Percentiles rank a stretch among this genome's conserved stretches.
Conservation (phyloP, 257 asterid genomes). For the Rehmannia glutinosa region DNA sequence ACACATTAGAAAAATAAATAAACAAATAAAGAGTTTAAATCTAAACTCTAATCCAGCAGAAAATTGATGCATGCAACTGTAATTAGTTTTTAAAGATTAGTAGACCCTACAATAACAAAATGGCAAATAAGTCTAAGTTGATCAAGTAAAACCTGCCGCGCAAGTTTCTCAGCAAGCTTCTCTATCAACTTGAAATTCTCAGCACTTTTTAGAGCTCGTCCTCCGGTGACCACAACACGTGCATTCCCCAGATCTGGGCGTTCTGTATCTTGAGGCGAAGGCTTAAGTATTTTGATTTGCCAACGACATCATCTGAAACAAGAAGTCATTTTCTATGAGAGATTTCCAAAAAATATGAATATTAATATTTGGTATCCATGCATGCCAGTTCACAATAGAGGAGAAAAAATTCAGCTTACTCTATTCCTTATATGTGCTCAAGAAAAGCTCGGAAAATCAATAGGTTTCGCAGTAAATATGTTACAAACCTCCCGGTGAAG, state of each 20-base stretch:
- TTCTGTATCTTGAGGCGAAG: conserved; percentile 77
- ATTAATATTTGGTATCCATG: conserved; percentile 7
- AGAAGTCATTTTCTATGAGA: conserved; percentile 1
- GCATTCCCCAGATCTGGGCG: conserved; percentile 95
- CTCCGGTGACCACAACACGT: conserved; percentile 79
- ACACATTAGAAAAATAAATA: background rate
- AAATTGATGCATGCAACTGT: conserved; percentile 1
- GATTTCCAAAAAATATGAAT: background rate
- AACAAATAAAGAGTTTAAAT: background rate
- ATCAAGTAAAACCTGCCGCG: conserved; percentile 74
- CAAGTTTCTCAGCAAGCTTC: conserved; percentile 92
- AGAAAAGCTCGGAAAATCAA: background rate
- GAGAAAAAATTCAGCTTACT: background rate
- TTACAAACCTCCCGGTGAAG: conserved; percentile 66
- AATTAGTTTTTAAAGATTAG: background rate
- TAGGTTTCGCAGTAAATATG: conserved; percentile 3
- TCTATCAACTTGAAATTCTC: conserved; percentile 91
- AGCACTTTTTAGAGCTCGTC: conserved; percentile 90
- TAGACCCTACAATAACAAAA: background rate
- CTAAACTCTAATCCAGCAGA: conserved; percentile 9
- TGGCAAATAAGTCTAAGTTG: background rate
- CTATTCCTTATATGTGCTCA: background rate
- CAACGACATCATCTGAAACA: conserved; percentile 58
- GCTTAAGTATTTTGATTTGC: conserved; percentile 64
- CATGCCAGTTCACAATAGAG: background rate